Conservation (phyloP, 2,329 filamentous ascomycete species). For the Thielaviopsis musarum region DNA sequence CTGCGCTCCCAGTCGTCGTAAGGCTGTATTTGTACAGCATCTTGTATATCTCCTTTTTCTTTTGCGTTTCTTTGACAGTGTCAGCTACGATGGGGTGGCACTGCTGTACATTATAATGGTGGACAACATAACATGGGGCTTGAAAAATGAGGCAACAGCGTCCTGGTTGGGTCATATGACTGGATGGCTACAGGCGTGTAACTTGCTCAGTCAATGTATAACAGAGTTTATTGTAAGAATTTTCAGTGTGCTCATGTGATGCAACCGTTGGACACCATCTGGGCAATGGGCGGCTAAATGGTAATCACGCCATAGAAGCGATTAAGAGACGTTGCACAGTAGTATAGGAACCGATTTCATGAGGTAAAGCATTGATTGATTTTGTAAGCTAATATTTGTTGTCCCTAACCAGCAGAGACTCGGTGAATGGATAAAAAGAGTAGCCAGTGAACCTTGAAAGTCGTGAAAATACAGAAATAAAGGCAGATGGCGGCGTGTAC, state of each 20-base stretch:
- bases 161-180: not conserved
- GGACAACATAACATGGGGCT: not conserved
- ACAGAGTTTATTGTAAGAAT: not conserved
- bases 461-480: not conserved
- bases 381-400: not conserved
- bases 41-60: not conserved
- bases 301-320: not conserved
- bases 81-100: not conserved
- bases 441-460: not conserved
- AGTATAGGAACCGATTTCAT: no score
- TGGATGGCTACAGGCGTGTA: not conserved
- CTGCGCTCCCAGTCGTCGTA: not conserved
- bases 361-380: no score
- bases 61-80: conserved; percentile 1
- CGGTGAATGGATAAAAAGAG: not conserved
- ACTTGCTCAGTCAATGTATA: not conserved
- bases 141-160: not conserved
- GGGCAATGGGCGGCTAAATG: not conserved
- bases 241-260: conserved; percentile 1
- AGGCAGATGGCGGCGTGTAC: not conserved
- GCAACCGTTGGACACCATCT: not conserved
- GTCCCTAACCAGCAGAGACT: not conserved
- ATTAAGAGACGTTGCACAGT: no score
- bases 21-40: not conserved
- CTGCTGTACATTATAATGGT: conserved; percentile 12